Conservation (phyloP, 805 yeast genomes). For the Zygoascus flipseniorum region DNA sequence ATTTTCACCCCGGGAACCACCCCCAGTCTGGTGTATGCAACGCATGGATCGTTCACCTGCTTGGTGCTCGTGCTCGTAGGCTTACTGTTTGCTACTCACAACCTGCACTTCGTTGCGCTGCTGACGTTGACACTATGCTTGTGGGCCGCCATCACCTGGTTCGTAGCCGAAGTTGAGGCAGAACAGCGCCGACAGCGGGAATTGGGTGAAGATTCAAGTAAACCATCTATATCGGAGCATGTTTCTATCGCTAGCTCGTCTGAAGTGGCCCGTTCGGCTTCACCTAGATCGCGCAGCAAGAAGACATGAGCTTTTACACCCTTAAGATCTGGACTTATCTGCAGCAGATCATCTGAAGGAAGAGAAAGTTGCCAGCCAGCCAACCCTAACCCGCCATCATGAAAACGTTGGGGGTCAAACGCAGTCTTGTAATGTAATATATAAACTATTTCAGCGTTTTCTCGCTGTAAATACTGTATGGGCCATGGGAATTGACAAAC, state of each 20-base stretch:
- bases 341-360: too few species aligned
- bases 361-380: too few species aligned
- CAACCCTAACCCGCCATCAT: too few species aligned
- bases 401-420: too few species aligned
- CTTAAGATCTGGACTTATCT: too few species aligned
- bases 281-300: background rate
- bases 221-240: background rate
- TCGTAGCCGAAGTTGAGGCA: slow-evolving; percentile 54
- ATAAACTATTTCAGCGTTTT: too few species aligned
- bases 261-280: background rate
- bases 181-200: slow-evolving; percentile 12
- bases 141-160: slow-evolving; percentile 86
- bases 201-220: background rate
- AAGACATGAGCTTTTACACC: background rate
- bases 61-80: slow-evolving; percentile 48
- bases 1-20: slow-evolving; percentile 89
- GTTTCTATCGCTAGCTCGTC: background rate
- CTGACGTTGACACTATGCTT: slow-evolving; percentile 50
- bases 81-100: slow-evolving; percentile 52
- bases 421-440: too few species aligned
- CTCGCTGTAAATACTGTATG: too few species aligned
- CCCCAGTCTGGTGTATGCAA: slow-evolving; percentile 81
- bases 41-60: slow-evolving; percentile 71
- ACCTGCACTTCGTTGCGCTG: slow-evolving; percentile 55
- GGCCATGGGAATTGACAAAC: too few species aligned